Conservation (phyloP, 495 filamentous ascomycete species). For the Pyrenopolyporus hunteri region DNA sequence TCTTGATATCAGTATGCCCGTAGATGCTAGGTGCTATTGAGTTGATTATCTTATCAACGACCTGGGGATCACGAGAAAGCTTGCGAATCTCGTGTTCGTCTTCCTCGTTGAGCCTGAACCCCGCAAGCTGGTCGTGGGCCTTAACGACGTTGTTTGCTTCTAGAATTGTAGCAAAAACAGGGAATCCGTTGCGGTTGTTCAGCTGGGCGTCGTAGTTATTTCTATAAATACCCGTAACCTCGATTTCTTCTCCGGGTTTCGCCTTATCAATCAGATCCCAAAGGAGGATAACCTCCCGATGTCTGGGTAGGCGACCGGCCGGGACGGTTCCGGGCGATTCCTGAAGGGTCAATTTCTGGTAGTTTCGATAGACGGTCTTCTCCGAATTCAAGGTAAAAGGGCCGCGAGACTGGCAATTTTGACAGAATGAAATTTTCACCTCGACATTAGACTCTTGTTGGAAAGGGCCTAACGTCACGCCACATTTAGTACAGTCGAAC, state of each 20-base stretch:
- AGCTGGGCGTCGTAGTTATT: conserved; percentile 98
- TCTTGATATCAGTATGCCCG: conserved; percentile 97
- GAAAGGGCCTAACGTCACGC: conserved; percentile 89
- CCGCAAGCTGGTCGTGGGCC: conserved; percentile 95
- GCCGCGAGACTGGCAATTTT: conserved; percentile 94
- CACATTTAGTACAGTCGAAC: conserved; percentile 95
- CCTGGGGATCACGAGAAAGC: conserved; percentile 84
- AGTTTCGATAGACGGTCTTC: conserved; percentile 99
- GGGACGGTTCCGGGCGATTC: conserved; percentile 98
- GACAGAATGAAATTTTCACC: conserved; percentile 95
- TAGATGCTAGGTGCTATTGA: conserved; percentile 98
- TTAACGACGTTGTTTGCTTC: conserved; percentile 98
- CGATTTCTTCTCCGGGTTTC: conserved; percentile 97
- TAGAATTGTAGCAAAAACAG: conserved; percentile 96
- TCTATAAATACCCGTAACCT: conserved; percentile 95
- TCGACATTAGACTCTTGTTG: conserved; percentile 96
- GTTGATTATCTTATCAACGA: conserved; percentile 91
- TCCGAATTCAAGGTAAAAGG: conserved; percentile 97
- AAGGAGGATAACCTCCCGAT: conserved; percentile 92
- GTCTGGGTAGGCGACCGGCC: conserved; percentile 91
- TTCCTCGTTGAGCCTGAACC: conserved; percentile 93
- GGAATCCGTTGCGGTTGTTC: conserved; percentile 99
- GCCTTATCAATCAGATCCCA: conserved; percentile 97
- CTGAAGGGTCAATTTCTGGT: conserved; percentile 96
- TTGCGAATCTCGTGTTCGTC: conserved; percentile 92